Evolutionary conservation across 2,329 filamentous ascomycete genomes (phyloP).

Genomic region (Cladorrhinum sp.): DNA sequence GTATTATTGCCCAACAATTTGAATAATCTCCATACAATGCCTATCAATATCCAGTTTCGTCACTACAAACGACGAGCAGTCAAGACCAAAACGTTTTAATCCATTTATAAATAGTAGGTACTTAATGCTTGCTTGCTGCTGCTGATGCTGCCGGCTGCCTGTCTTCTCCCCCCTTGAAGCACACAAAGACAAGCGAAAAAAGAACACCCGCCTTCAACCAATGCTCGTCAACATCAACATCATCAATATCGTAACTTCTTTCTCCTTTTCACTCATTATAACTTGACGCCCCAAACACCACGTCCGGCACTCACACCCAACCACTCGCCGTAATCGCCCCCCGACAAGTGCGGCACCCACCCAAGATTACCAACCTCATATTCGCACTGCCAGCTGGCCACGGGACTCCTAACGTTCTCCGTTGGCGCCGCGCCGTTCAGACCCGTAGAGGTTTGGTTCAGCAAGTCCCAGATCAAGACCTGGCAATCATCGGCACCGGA

Average conservation of each 20-base stretch:
- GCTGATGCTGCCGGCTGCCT: background rate
- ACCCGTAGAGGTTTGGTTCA: constrained; percentile 54
- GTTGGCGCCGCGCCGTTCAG: constrained; percentile 47
- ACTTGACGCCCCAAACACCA: constrained; percentile 71
- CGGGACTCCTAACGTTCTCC: constrained; percentile 63
- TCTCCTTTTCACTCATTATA: constrained; percentile 10
- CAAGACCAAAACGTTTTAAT: background rate
- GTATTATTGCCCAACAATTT: background rate
- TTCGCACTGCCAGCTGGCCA: constrained; percentile 79
- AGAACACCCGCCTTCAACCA: background rate
- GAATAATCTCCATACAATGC: background rate
- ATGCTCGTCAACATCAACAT: background rate
- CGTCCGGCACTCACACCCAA: constrained; percentile 76
- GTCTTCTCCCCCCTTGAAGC: background rate
- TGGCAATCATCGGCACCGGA: constrained; percentile 90
- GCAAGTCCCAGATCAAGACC: constrained; percentile 89
- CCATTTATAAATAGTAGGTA: constrained; percentile 9
- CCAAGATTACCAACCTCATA: constrained; percentile 83
- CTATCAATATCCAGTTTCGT: background rate
- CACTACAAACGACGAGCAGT: background rate
- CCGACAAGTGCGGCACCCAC: constrained; percentile 73
- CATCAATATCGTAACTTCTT: background rate
- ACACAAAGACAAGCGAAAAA: background rate
- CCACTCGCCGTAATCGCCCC: constrained; percentile 74
- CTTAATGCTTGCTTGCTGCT: constrained; percentile 3